Base-by-base conservation (phyloP, 306 rosid species). In the Cicer judaicum region DNA sequence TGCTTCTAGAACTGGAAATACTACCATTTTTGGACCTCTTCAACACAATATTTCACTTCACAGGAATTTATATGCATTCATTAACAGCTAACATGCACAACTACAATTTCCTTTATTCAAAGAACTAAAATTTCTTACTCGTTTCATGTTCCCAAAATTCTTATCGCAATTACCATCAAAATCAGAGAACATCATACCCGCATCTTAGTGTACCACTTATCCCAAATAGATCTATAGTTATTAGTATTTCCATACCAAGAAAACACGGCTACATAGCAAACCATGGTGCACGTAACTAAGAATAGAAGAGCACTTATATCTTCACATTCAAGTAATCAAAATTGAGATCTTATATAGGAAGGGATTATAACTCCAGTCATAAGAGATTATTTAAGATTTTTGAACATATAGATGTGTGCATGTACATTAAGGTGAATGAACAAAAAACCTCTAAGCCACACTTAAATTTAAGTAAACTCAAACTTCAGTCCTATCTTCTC, bases 401-500 rank as follows among this genome's bases (percentile, higher is more conserved):
- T 19, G 10, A 55, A 19, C 38, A 19, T 49, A 14, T 49, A 49
- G 14, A 13, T 49, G 9, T 8, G 8, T 42, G 46, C 46, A 42
- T 42, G 8, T 42, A 6, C 8, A 50, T 13, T 50, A 50, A 6
- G 7, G 55, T 50, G 14, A 50, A n/a, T 50, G 6, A 13, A 50
- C 8, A 6, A 12, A 48, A 13, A n/a, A n/a, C 14, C 18, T 49
- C 16, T 48, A 6, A 48, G 54, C 11, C 16, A 15, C 54, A 48
- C 14, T 4, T 13, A 48, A 1, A 48, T 48, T 3, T 47, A 13
- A 47, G 14, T 47, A 12, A 11, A 47, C 53, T 47, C 53, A 12
- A 47, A 47, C 13, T 54, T 72, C 67, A 89, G 34, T n/a, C 96
- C 97, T 21, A 44, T 76, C 46, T 76, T 79, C 87, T 89, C 91